Evolutionary conservation across 805 yeast genomes (phyloP).

Genomic region (Wickerhamomyces alni): DNA sequence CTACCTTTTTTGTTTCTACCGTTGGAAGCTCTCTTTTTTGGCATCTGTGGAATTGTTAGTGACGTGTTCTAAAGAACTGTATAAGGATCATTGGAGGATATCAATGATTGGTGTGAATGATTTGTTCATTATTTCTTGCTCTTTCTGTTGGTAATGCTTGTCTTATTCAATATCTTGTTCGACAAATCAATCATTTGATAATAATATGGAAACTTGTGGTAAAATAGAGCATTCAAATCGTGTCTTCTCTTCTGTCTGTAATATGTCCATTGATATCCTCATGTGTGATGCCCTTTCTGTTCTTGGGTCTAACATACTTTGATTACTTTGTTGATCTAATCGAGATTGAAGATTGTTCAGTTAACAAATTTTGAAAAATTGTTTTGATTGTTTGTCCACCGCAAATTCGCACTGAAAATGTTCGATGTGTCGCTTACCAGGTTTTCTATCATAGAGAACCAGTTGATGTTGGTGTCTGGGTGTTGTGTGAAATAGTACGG

Average conservation of each 20-base stretch:
- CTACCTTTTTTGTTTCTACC: conserved; percentile 99
- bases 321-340: not conserved
- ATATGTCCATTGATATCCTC: not conserved
- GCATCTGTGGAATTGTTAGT: conserved; percentile 52
- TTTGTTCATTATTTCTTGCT: too few species aligned
- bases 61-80: not conserved
- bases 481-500: too few species aligned
- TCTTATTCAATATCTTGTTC: too few species aligned
- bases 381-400: conserved; percentile 3
- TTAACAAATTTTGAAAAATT: conserved; percentile 6
- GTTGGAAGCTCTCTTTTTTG: conserved; percentile 99
- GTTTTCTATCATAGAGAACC: not conserved
- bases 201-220: too few species aligned
- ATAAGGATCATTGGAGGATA: too few species aligned
- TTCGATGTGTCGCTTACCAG: not conserved
- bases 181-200: too few species aligned
- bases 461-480: not conserved
- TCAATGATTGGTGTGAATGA: too few species aligned
- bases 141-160: too few species aligned
- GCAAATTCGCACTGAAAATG: not conserved
- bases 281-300: not conserved
- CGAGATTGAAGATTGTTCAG: not conserved
- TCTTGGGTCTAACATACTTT: not conserved
- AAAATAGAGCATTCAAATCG: too few species aligned
- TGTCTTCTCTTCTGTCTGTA: not conserved